These are phyloP conservation scores for Thielaviopsis euricoi DNA, from an alignment of 2,329 filamentous ascomycete species.

Conservation along the genomic window DNA sequence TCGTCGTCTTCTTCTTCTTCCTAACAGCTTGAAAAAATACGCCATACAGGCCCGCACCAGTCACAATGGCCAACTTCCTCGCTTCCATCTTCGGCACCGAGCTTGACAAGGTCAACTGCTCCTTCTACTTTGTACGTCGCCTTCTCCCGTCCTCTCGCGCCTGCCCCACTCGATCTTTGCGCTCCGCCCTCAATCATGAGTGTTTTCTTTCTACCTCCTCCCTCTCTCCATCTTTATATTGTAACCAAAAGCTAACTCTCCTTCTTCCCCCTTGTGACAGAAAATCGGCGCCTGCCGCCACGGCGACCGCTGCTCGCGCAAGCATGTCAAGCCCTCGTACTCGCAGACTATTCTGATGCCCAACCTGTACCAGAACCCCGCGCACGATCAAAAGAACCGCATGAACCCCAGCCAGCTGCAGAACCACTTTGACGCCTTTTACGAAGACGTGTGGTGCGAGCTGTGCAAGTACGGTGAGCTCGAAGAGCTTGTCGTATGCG, in stretches of 20 bases:
- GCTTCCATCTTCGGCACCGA: constrained; percentile 99
- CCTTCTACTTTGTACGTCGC: constrained; percentile 57
- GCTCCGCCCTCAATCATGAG: not conserved
- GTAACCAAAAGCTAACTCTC: constrained; percentile 3
- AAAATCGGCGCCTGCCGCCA: constrained; percentile 98
- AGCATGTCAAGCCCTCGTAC: constrained; percentile 98
- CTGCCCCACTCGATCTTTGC: not conserved
- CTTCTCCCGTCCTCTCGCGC: not conserved
- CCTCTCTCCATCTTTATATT: not conserved
- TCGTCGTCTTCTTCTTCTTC: not conserved
- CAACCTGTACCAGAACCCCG: constrained; percentile 97
- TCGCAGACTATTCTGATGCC: constrained; percentile 94
- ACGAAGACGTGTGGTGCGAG: constrained; percentile 99
- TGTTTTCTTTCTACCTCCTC: not conserved
- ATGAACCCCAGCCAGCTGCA: constrained; percentile 94
- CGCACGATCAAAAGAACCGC: constrained; percentile 89
- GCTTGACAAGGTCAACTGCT: constrained; percentile 99
- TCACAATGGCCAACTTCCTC: constrained; percentile 84
- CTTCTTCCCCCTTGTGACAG: constrained; percentile 31
- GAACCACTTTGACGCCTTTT: constrained; percentile 99
- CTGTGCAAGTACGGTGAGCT: constrained; percentile 97
- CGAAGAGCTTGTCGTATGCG: constrained; percentile 94
- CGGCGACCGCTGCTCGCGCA: constrained; percentile 93
- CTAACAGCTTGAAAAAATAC: not conserved
- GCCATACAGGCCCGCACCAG: constrained; percentile 1